These are phyloP conservation scores for apple (Malus domestica) DNA, from an alignment of 306 rosid species.

Conservation along the genomic window DNA sequence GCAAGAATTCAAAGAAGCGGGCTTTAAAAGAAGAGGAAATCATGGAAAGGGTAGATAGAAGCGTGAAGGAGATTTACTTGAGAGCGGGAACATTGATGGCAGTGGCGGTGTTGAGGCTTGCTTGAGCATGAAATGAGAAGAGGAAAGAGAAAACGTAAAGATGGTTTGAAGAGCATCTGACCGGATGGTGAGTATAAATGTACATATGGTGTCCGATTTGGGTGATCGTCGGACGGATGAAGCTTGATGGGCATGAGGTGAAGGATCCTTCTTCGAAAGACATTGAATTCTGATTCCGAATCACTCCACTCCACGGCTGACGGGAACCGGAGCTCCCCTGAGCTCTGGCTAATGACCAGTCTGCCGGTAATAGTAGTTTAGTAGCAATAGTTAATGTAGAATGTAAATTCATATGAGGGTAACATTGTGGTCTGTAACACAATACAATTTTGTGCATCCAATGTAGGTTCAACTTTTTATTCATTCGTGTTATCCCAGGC, in stretches of 20 bases:
- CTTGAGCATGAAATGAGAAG: slow-evolving; percentile 34
- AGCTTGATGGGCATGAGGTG: background rate
- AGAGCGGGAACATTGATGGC: slow-evolving; percentile 61
- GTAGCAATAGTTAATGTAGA: background rate
- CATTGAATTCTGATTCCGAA: background rate
- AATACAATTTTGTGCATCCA: background rate
- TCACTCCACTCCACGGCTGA: background rate
- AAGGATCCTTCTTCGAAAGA: background rate
- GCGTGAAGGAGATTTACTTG: slow-evolving; percentile 46
- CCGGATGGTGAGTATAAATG: background rate
- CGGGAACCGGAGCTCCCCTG: background rate
- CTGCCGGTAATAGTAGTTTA: background rate
- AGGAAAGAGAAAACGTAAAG: background rate
- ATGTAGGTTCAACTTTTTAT: background rate
- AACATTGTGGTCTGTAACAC: background rate
- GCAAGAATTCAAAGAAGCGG: slow-evolving; percentile 50
- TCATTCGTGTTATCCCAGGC: too few species aligned
- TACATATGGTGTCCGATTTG: slow-evolving; percentile 13
- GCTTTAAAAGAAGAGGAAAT: slow-evolving; percentile 55
- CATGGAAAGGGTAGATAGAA: slow-evolving; percentile 48
- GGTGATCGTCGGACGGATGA: slow-evolving; percentile 11
- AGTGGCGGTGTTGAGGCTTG: slow-evolving; percentile 52
- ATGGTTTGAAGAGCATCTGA: slow-evolving; percentile 7
- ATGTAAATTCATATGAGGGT: background rate
- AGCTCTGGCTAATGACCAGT: slow-evolving; percentile 4